Base-by-base conservation (phyloP, 495 filamentous ascomycete species). In the Lasiosphaeris hirsuta region DNA sequence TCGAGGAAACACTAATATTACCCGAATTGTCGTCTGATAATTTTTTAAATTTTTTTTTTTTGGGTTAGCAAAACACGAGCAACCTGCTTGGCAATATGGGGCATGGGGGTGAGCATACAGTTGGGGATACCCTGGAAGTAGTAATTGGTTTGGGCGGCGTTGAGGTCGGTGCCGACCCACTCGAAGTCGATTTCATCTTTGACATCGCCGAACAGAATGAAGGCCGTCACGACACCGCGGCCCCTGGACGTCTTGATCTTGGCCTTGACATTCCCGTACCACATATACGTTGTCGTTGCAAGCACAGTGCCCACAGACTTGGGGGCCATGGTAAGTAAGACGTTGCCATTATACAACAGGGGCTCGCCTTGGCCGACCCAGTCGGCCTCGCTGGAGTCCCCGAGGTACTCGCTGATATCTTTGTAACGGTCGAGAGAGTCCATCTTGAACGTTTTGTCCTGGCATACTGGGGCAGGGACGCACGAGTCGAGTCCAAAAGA, bases 131-230 rank as follows among this genome's bases (percentile, higher is more conserved):
- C 94, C 73, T 97, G 94, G 76, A 86, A 96, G 76, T 97, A 98
- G 79, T 82, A 98, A 78, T 98, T 98, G 65, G 90, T 91, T 78
- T 98, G 92, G 15, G 87, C 88, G 49, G 79, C 80, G 15, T 78
- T 65, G 66, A 96, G 72, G 62, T 97, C 89, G 45, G 81, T 80
- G 54, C 94, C 94, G 53, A 98, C 84, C 68, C 85, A 98, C 75
- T 98, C 94, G 68, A 89, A 97, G 72, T 98, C 94, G 66, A 98
- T 96, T 71, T 98, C 94, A 66, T 98, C 94, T 77, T 96, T 96
- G 64, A 94, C 88, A 69, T 97, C 94, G 35, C 86, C 88, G 63
- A 97, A 81, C 61, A 97, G 76, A 69, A 98, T 97, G 70, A 98
- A 98, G 11, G 92, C 94, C 17, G 92, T 91, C 5, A 98, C 90